Conservation (phyloP, 495 filamentous ascomycete species). For the Hypoxylon cercidicola region DNA sequence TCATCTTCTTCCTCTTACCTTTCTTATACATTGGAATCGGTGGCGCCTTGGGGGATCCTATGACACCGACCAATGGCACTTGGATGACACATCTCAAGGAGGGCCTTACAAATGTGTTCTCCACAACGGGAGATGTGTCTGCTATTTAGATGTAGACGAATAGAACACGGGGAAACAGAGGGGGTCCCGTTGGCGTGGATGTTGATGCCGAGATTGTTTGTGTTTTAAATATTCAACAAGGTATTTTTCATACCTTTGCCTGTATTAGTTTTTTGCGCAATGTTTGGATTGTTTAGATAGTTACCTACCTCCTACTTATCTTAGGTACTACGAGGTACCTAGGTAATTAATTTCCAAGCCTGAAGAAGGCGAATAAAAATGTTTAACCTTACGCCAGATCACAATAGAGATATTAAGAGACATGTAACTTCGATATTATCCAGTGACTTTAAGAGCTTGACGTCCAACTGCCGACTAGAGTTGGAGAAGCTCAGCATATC, state of each 20-base stretch:
- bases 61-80: too few species aligned
- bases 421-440: conserved; percentile 1
- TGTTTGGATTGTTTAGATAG: conserved; percentile 13
- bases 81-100: too few species aligned
- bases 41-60: too few species aligned
- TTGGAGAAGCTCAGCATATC: conserved; percentile 30
- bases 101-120: too few species aligned
- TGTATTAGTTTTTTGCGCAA: conserved; percentile 26
- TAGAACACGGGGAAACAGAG: too few species aligned
- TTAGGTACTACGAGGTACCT: too few species aligned
- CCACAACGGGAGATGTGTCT: too few species aligned
- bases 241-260: conserved; percentile 14
- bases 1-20: too few species aligned
- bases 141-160: too few species aligned
- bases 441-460: conserved; percentile 5
- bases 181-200: background rate
- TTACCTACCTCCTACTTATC: conserved; percentile 5
- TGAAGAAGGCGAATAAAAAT: conserved; percentile 22
- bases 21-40: too few species aligned
- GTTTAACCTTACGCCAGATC: conserved; percentile 10
- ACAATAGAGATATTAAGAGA: background rate
- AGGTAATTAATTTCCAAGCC: conserved; percentile 15
- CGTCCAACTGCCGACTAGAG: conserved; percentile 32
- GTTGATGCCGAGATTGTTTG: conserved; percentile 14
- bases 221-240: conserved; percentile 20